Evolutionary conservation across 176 grass and related monocot species (phyloP).

Genomic region (Eleusine indica): DNA sequence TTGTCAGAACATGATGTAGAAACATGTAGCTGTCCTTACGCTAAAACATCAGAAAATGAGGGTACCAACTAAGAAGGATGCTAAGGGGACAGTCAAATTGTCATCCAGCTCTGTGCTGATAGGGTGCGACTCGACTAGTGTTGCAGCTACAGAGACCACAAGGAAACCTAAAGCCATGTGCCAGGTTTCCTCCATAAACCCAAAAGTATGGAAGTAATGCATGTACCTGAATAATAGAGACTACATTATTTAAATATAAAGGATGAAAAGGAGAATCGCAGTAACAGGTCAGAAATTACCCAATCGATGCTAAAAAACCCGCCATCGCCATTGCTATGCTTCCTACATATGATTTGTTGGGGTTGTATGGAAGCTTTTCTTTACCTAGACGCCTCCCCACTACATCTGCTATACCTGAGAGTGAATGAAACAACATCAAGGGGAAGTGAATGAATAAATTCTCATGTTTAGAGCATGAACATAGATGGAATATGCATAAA

Average conservation of each 20-base stretch:
- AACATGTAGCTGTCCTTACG: background rate
- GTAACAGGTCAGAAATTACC: conserved; percentile 52
- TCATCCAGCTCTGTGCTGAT: conserved; percentile 83
- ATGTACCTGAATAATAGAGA: conserved; percentile 69
- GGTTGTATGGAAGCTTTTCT: conserved; percentile 78
- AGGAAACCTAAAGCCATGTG: conserved; percentile 64
- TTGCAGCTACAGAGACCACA: conserved; percentile 58
- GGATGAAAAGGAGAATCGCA: background rate
- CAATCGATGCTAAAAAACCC: conserved; percentile 79
- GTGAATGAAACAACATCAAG: background rate
- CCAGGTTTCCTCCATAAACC: conserved; percentile 81
- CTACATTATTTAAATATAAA: background rate
- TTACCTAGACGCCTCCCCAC: conserved; percentile 79
- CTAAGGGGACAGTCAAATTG: conserved; percentile 82
- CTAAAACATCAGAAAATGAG: conserved; percentile 60
- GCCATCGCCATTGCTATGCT: conserved; percentile 67
- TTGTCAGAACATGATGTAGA: background rate
- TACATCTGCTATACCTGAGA: conserved; percentile 87
- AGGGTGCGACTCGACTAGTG: conserved; percentile 73
- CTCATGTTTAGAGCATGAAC: background rate
- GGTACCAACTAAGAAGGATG: conserved; percentile 63
- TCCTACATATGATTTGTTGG: conserved; percentile 83
- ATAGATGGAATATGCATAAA: background rate
- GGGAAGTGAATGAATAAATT: background rate
- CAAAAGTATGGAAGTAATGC: conserved; percentile 87